Evolutionary conservation across 2,329 filamentous ascomycete genomes (phyloP).

Genomic region (Pseudogymnoascus sp.): DNA sequence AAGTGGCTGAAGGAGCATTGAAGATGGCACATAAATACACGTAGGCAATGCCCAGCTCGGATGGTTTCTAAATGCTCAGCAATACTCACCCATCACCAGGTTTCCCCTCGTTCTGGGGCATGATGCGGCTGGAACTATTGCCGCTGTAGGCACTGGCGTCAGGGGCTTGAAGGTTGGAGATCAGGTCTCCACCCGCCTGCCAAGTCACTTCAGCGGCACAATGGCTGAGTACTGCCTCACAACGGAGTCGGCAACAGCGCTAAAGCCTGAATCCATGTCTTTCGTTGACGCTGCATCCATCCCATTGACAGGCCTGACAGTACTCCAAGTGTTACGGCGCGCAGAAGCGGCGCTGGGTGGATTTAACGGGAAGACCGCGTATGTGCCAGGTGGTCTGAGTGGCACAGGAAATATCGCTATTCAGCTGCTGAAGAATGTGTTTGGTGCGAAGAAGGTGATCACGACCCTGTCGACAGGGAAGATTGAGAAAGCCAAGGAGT

Average conservation of each 20-base stretch:
- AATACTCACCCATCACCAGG: background rate
- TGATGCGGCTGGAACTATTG: conserved; percentile 28
- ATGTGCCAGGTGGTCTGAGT: conserved; percentile 43
- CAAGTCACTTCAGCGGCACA: conserved; percentile 28
- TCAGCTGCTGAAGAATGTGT: conserved; percentile 45
- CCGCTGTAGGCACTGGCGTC: conserved; percentile 27
- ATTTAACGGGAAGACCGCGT: conserved; percentile 29
- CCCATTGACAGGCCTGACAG: conserved; percentile 37
- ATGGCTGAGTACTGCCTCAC: conserved; percentile 23
- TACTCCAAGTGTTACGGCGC: conserved; percentile 27
- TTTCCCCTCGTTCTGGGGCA: conserved; percentile 15
- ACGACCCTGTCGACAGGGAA: conserved; percentile 47
- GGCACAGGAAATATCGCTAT: conserved; percentile 39
- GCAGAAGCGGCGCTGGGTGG: conserved; percentile 11
- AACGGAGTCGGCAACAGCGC: conserved; percentile 20
- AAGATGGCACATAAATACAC: conserved; percentile 29
- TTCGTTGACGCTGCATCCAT: conserved; percentile 38
- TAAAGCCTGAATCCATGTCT: conserved; percentile 35
- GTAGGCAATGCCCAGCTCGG: conserved; percentile 20
- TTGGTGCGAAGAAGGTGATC: conserved; percentile 40
- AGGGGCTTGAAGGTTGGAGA: conserved; percentile 29
- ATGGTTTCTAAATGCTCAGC: background rate
- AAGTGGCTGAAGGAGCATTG: conserved; percentile 32
- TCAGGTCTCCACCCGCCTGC: conserved; percentile 30
- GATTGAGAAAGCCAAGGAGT: conserved; percentile 36